Evolutionary conservation across 495 filamentous ascomycete species (phyloP).

Genomic region (Bathelium albidoporum): DNA sequence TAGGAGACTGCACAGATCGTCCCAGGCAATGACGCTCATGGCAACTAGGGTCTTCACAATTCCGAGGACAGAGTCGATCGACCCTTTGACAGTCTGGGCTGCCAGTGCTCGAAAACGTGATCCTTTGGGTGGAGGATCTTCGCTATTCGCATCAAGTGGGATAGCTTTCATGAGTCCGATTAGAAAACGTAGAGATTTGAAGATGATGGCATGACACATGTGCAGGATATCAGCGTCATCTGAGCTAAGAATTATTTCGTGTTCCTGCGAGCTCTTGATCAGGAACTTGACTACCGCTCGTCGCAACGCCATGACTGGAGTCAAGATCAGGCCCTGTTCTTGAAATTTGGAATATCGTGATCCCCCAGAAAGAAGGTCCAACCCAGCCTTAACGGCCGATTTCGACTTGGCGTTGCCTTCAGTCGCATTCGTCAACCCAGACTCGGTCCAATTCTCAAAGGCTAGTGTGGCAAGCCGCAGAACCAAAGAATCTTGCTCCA

Average conservation of each 20-base stretch:
- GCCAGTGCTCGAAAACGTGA: background rate
- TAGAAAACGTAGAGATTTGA: slow-evolving; percentile 14
- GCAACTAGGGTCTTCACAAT: slow-evolving; percentile 38
- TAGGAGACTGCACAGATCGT: slow-evolving; percentile 42
- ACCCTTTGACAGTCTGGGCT: slow-evolving; percentile 26
- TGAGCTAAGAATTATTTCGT: background rate
- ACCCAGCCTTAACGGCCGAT: background rate
- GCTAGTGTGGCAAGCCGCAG: background rate
- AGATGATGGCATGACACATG: slow-evolving; percentile 1
- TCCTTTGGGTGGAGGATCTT: background rate
- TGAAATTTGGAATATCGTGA: background rate
- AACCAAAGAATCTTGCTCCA: background rate
- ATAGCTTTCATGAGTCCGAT: slow-evolving; percentile 12
- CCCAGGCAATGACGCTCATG: slow-evolving; percentile 35
- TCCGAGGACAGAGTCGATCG: slow-evolving; percentile 47
- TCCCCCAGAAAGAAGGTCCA: background rate
- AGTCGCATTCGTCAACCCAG: background rate
- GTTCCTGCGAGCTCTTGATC: slow-evolving; percentile 1
- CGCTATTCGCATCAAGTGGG: slow-evolving; percentile 2
- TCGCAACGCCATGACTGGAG: slow-evolving; percentile 18
- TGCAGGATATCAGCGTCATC: background rate
- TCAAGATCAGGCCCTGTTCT: slow-evolving; percentile 9
- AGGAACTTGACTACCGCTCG: slow-evolving; percentile 14
- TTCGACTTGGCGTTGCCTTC: background rate
- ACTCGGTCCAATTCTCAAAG: background rate